phyloP scores from a whole-genome alignment of 495 filamentous ascomycete genomes.

The Xylaria telfairii region DNA sequence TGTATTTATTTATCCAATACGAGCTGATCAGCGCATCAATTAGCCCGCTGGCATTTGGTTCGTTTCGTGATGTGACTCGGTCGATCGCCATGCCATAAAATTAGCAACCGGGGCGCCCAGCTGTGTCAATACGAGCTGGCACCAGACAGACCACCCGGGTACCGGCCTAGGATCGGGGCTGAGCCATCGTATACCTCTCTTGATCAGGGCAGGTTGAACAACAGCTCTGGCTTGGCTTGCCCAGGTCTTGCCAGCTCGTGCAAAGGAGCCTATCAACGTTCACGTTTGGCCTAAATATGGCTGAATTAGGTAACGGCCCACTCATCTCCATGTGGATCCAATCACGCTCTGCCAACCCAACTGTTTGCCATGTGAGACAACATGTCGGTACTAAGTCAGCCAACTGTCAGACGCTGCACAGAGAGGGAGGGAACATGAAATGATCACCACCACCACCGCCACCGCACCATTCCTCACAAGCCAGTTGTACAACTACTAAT shows the following conservation, averaged over 20 bases:
- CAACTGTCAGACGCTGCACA: neutral
- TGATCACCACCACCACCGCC: neutral
- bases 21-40: constrained; percentile 4
- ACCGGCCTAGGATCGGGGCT: neutral
- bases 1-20: neutral
- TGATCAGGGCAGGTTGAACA: too few relatives aligned
- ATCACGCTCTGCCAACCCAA: neutral
- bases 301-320: constrained; percentile 19
- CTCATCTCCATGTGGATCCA: neutral
- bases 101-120: constrained; percentile 21
- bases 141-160: neutral
- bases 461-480: neutral
- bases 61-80: constrained; percentile 1
- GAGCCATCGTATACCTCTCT: neutral
- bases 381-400: too few relatives aligned
- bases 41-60: neutral
- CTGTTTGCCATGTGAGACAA: neutral
- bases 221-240: too few relatives aligned
- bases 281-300: neutral
- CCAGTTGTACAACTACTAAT: neutral
- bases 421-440: neutral
- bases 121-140: neutral
- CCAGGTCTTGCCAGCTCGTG: neutral
- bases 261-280: neutral
- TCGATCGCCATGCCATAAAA: constrained; percentile 13